Base-by-base conservation (phyloP, 495 filamentous ascomycete species). In the Lasiosphaeria hispida region DNA sequence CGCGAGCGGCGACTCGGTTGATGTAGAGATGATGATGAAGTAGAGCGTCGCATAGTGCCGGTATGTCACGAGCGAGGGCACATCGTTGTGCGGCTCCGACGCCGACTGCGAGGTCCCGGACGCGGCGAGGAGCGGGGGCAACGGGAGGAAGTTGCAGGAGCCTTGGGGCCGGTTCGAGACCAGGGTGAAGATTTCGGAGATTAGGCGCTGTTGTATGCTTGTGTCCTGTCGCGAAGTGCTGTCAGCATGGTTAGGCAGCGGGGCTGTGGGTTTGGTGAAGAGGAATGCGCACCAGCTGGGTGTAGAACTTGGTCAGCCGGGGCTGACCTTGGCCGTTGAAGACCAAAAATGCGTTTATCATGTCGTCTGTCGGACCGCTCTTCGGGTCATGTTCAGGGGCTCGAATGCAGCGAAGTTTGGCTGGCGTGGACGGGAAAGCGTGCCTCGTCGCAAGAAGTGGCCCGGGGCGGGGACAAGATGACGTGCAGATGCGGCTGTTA, bases 301-400 rank as follows among this genome's bases (percentile, higher is more conserved):
- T 96, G 73, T 99, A 99, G 80, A 99, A 99, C 67, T 97, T 97
- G 58, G 93, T 97, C 57, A 99, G 83, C 35, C 94, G 88, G 13
- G 94, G 93, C 69, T 97, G 92, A 59, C 94, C 94, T 57, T 89
- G 89, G 73, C 96, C 96, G 71, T 99, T 99, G 82, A 99, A 99
- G 69, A 99, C 92, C 40, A 99, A 82, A 49, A 99, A 91, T 36
- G 94, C 94, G 82, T 97, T 99, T 75, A 99, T 97, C 94, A 99
- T 98, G 56, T 48, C 49, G 59, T 71, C 66, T 34, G 65, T 19
- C 11, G 19, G 37, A 23, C 9, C 10, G 36, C 15, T 37, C 40
- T 19, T 45, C 36, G 17, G 36, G 17, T 11, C 43, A 45, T 45
- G 43, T 45, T 44, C 13, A 44, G 8, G 41, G 41, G 18, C 14